phyloP scores from a whole-genome alignment of 208 protist species.

The Acanthamoeba rhysodes region DNA sequence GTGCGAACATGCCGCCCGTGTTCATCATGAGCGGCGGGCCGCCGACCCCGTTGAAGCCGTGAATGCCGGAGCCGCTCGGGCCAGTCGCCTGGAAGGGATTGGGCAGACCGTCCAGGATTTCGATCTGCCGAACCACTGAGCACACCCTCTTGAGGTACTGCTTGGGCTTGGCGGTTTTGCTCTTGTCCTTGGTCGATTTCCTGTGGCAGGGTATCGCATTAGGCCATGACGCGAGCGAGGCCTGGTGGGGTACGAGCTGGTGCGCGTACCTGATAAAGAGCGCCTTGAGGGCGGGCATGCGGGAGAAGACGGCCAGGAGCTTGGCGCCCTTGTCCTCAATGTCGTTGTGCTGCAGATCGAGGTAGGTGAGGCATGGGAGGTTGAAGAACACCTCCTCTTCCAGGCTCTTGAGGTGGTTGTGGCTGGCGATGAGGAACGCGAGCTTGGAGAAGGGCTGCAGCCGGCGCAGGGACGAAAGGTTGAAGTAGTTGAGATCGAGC shows the following conservation, averaged over 20 bases:
- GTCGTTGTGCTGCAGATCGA: constrained; percentile 59
- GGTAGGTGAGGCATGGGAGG: constrained; percentile 28
- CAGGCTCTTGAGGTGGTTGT: constrained; percentile 57
- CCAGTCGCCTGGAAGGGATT: constrained; percentile 23
- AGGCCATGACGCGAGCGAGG: not conserved
- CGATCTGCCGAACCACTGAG: constrained; percentile 62
- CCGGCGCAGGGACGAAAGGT: constrained; percentile 11
- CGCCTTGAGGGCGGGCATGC: constrained; percentile 50
- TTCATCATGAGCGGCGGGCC: not conserved
- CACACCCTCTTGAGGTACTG: constrained; percentile 60
- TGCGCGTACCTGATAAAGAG: constrained; percentile 38
- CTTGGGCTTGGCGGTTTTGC: constrained; percentile 60
- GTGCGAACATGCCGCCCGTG: not conserved
- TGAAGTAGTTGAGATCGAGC: constrained; percentile 35
- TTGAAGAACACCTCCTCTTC: constrained; percentile 70
- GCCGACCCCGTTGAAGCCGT: not conserved
- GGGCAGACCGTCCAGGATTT: constrained; percentile 37
- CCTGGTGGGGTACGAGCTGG: not conserved
- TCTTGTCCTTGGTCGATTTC: constrained; percentile 70
- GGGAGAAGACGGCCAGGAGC: constrained; percentile 45
- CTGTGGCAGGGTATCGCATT: not conserved
- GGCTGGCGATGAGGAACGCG: constrained; percentile 27
- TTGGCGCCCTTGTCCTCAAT: constrained; percentile 66
- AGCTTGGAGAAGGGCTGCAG: constrained; percentile 32
- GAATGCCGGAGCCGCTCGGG: not conserved